These are phyloP conservation scores for Yamadazyma oceani DNA, from an alignment of 1,139 yeast species.

Conservation along the genomic window DNA sequence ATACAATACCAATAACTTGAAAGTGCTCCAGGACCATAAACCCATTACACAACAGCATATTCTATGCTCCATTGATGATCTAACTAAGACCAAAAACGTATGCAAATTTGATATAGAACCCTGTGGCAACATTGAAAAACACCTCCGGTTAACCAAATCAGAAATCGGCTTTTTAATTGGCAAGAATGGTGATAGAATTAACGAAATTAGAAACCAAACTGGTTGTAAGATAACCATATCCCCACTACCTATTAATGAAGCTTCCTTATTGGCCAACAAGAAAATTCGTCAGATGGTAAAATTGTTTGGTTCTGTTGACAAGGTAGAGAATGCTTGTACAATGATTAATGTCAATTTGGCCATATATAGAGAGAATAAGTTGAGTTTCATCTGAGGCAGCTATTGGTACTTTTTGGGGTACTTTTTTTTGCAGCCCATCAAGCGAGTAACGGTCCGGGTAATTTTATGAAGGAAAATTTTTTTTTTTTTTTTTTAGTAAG, in stretches of 20 bases:
- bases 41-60: neutral
- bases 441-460: slow-evolving; percentile 11
- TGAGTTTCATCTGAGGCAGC: slow-evolving; percentile 9
- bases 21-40: neutral
- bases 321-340: slow-evolving; percentile 18
- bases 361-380: slow-evolving; percentile 8
- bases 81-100: neutral
- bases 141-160: slow-evolving; percentile 15
- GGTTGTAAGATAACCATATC: slow-evolving; percentile 28
- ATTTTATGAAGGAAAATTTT: slow-evolving; percentile 5
- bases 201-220: slow-evolving; percentile 25
- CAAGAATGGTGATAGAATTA: slow-evolving; percentile 24
- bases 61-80: slow-evolving; percentile 7
- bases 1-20: slow-evolving; percentile 3
- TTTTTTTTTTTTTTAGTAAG: slow-evolving; percentile 6
- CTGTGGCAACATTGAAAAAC: slow-evolving; percentile 6
- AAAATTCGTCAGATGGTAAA: slow-evolving; percentile 11
- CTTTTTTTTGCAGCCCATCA: slow-evolving; percentile 5
- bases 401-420: too few relatives aligned
- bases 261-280: slow-evolving; percentile 9
- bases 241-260: slow-evolving; percentile 15
- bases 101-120: slow-evolving; percentile 4
- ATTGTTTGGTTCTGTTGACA: slow-evolving; percentile 17
- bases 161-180: slow-evolving; percentile 35
- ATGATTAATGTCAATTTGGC: slow-evolving; percentile 15